phyloP scores from a whole-genome alignment of 768 basidiomycete species.

The Tylopilus sp. region DNA sequence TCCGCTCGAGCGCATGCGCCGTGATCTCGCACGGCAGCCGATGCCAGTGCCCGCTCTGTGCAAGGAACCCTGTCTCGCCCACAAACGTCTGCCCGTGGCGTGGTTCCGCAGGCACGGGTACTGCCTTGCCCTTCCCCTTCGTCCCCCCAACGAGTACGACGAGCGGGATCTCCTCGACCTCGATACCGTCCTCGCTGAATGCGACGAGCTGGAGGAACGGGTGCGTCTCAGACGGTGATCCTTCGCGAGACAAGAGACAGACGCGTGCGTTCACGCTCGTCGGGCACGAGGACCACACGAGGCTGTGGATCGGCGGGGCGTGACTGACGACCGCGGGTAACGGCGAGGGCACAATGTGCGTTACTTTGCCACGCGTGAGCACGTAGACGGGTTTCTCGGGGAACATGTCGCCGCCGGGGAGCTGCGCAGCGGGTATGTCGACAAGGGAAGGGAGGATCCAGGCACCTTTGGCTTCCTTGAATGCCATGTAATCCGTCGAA shows the following conservation, averaged over 20 bases:
- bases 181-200: constrained; percentile 68
- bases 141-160: constrained; percentile 36
- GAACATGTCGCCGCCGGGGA: constrained; percentile 15
- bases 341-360: constrained; percentile 67
- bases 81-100: constrained; percentile 58
- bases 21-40: constrained; percentile 14
- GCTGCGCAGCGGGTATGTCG: constrained; percentile 22
- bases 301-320: constrained; percentile 47
- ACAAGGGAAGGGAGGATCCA: constrained; percentile 28
- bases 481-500: constrained; percentile 42
- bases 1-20: constrained; percentile 39
- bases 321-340: constrained; percentile 50
- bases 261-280: constrained; percentile 52
- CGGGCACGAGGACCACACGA: constrained; percentile 60
- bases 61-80: constrained; percentile 53
- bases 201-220: constrained; percentile 67
- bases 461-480: constrained; percentile 31
- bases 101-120: constrained; percentile 40
- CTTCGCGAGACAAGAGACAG: constrained; percentile 28
- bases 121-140: not conserved
- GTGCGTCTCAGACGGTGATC: constrained; percentile 1
- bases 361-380: constrained; percentile 65
- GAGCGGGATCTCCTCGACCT: constrained; percentile 66
- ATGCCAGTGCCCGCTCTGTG: constrained; percentile 48
- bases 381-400: constrained; percentile 48